phyloP scores from a whole-genome alignment of 192 early-diverging fungal genomes.

The Coemansia sp. region DNA sequence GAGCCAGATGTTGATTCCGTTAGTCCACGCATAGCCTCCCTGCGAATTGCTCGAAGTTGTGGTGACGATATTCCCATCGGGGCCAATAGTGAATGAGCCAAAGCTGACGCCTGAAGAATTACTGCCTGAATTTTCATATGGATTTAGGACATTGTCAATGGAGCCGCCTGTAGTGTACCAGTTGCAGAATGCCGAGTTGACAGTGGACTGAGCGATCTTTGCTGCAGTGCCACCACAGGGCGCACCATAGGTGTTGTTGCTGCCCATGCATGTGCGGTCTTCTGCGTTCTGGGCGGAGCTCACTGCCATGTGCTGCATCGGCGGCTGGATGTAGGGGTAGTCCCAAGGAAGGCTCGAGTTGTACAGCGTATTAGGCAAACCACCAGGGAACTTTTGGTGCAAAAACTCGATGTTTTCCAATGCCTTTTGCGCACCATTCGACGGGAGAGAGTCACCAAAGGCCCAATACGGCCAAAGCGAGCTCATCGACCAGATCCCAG shows the following conservation, averaged over 20 bases:
- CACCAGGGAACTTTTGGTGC: conserved; percentile 59
- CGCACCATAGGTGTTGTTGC: not conserved
- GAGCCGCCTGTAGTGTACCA: conserved; percentile 71
- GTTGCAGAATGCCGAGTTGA: conserved; percentile 63
- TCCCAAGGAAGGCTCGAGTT: conserved; percentile 70
- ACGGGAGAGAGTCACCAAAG: conserved; percentile 27
- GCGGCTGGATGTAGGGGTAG: conserved; percentile 68
- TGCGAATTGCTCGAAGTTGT: conserved; percentile 14
- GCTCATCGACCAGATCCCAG: conserved; percentile 58
- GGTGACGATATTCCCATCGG: conserved; percentile 24
- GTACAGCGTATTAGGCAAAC: conserved; percentile 63
- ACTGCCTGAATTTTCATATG: conserved; percentile 7
- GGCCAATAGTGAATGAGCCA: conserved; percentile 25
- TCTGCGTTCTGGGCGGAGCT: conserved; percentile 27
- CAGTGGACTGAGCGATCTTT: conserved; percentile 57
- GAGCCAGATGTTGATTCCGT: conserved; percentile 44
- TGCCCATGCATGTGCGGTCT: not conserved
- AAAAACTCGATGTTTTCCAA: conserved; percentile 48
- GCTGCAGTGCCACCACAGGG: conserved; percentile 14
- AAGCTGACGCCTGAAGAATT: conserved; percentile 20
- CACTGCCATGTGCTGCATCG: conserved; percentile 61
- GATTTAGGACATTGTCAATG: conserved; percentile 51
- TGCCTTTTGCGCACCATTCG: conserved; percentile 31
- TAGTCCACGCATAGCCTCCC: conserved; percentile 46
- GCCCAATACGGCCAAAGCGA: conserved; percentile 69